Evolutionary conservation across 768 basidiomycete genomes (phyloP), one percentile per base, ranked within the genome.

Genomic region (Rubroboletus satanas): DNA sequence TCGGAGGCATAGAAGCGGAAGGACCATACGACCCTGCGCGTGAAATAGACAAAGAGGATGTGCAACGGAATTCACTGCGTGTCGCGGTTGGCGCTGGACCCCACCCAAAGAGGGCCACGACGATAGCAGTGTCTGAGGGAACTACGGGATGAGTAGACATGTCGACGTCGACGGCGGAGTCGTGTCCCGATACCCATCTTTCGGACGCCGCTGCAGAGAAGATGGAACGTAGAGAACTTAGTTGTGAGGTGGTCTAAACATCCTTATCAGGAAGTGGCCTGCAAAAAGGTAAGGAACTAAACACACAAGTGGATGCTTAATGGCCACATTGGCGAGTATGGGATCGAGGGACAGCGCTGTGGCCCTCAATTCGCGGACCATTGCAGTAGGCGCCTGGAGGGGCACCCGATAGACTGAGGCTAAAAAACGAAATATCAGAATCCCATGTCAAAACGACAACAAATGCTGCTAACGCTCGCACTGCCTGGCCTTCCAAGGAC

Each of bases 401-500:
- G 87, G 84, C 18, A 92, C 82, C 50, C 87, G 84, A 62, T 90
- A 90, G 50, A 92, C 83, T 0, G 84, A 83, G 43, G 79, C 88
- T 79, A 54, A 17, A 54, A 54, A 33, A 35, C 7, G 28, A 39
- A 36, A 57, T 26, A 39, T 59, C 7, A 62, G 31, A 44, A 36
- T 49, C 28, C 23, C n/a, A 5, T 45, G 12, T 28, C 4, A 18
- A 39, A 14, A 49, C 7, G 37, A 54, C 15, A 15, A 42, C 3
- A 56, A 31, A 49, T 35, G 41, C 32, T 35, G 68, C 83, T 57
- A 63, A 93, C 90, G 73, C 68, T 91, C 88, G 60, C 90, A 92
- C 66, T 93, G 91, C 52, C 82, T 80, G 47, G 78, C 75, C 67
- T 82, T 88, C 91, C 91, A 93, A 3, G 91, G 90, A 64, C 91